Base-by-base conservation (phyloP, 2,329 filamentous ascomycete genomes). In the Nothopassalora personata region DNA sequence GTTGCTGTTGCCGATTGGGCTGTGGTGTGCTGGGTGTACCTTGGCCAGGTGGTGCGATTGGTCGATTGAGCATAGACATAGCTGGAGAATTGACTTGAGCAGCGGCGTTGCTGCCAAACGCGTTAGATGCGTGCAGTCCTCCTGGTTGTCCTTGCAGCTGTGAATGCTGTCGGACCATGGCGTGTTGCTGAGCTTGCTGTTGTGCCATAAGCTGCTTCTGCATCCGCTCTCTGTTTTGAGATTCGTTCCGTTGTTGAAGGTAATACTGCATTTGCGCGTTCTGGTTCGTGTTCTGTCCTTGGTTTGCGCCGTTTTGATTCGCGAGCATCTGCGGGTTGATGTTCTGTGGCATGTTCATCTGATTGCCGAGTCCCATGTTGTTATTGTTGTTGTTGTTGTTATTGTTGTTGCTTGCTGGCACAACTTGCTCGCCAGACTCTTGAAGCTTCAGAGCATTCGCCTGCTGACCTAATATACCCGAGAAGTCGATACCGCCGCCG, bases 381-480 rank as follows among this genome's bases (percentile, higher is more conserved):
- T 64, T 63, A 13, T 23, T 34, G 31, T 34, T 34, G 55, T 81
- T 81, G 66, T 81, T 83, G 70, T 64, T 63, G 23, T 23, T 34
- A 4, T 34, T 34, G 55, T 81, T 81, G 66, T 81, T 83, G 70
- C 83, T 87, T 6, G 83, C 84, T 9, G 84, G 84, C 3, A 87
- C 84, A n/a, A 86, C 84, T 46, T 82, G 74, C 62, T 85, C 82
- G 8, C 84, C 84, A 52, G 81, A 81, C 70, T 86, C 81, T 66
- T 84, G 82, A 15, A 80, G 80, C 54, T 83, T 81, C 64, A 85
- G 71, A n/a, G 82, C 83, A 63, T 84, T 83, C 45, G 80, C 80
- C 71, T 86, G 84, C 65, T 86, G 83, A 30, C 80, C 81, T 58
- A 83, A 77, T 43, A 86, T 79, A 47, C 83, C 81, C 57, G 81